A percentile compares a stretch with the other conserved stretches of the same genome.
These are phyloP conservation scores for Sugiyamaella japonica DNA, from an alignment of 1,139 yeast species.

Conservation along the genomic window DNA sequence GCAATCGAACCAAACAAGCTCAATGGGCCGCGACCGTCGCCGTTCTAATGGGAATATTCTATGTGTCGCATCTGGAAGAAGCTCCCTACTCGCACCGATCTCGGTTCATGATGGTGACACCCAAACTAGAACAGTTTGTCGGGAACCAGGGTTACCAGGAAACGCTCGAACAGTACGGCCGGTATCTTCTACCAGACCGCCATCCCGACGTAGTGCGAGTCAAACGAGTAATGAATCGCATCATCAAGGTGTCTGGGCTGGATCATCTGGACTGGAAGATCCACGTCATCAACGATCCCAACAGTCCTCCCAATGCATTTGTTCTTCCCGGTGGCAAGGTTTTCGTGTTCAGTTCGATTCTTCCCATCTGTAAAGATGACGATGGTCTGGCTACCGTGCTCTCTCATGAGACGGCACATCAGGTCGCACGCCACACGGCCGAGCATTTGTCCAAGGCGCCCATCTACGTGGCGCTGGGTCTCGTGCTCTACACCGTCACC, in stretches of 20 bases:
- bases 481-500: slow-evolving; percentile 51
- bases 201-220: slow-evolving; percentile 54
- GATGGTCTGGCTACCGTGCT: slow-evolving; percentile 93
- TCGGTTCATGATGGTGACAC: slow-evolving; percentile 73
- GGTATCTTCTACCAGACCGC: slow-evolving; percentile 41
- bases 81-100: slow-evolving; percentile 82
- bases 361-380: slow-evolving; percentile 76
- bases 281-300: slow-evolving; percentile 72
- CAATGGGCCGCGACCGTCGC: slow-evolving; percentile 38
- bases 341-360: slow-evolving; percentile 77
- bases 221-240: slow-evolving; percentile 56
- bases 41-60: slow-evolving; percentile 46
- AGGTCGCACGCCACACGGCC: slow-evolving; percentile 85
- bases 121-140: slow-evolving; percentile 61
- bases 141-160: slow-evolving; percentile 70
- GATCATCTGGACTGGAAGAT: slow-evolving; percentile 69
- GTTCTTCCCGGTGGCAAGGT: slow-evolving; percentile 96
- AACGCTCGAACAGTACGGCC: slow-evolving; percentile 46
- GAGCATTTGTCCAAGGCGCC: slow-evolving; percentile 60
- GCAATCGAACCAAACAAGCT: slow-evolving; percentile 19
- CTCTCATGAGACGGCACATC: slow-evolving; percentile 92
- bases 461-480: slow-evolving; percentile 52
- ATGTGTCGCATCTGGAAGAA: slow-evolving; percentile 64
- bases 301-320: slow-evolving; percentile 87
- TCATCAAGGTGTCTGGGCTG: slow-evolving; percentile 48